These are phyloP conservation scores for Arachnomyces sp. DNA, from an alignment of 2,329 filamentous ascomycete species.

Conservation along the genomic window DNA sequence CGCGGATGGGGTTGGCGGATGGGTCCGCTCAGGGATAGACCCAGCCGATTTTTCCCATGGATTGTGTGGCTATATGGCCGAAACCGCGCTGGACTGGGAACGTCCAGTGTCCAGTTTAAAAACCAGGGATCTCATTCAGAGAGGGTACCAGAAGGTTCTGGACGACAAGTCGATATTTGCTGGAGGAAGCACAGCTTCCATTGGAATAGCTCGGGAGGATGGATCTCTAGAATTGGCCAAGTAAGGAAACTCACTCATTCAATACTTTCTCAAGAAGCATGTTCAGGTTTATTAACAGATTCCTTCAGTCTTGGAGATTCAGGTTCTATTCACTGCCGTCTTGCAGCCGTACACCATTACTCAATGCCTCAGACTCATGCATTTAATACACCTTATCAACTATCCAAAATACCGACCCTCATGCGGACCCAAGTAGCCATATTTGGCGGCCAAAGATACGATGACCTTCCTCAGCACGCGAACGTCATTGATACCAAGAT, in stretches of 20 bases:
- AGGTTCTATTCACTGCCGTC: conserved; percentile 78
- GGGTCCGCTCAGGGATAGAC: conserved; percentile 86
- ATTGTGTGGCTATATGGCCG: conserved; percentile 87
- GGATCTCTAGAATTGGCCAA: conserved; percentile 84
- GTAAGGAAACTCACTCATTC: conserved; percentile 23
- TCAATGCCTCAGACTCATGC: conserved; percentile 87
- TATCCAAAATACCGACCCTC: conserved; percentile 75
- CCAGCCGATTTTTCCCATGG: conserved; percentile 93
- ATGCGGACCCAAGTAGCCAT: conserved; percentile 72
- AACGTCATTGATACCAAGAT: conserved; percentile 69
- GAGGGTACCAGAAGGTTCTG: conserved; percentile 75
- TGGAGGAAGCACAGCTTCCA: conserved; percentile 84
- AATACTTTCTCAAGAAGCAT: conserved; percentile 1
- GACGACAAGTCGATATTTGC: conserved; percentile 65
- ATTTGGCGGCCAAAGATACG: conserved; percentile 74
- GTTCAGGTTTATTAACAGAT: conserved; percentile 5
- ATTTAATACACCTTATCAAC: conserved; percentile 95
- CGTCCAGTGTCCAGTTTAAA: conserved; percentile 35
- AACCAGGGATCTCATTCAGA: conserved; percentile 67
- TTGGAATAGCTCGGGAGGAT: conserved; percentile 67
- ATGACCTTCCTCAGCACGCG: conserved; percentile 77
- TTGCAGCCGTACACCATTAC: conserved; percentile 75
- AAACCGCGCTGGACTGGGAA: conserved; percentile 56
- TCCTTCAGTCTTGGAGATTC: conserved; percentile 68
- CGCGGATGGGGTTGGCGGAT: conserved; percentile 91